These are phyloP conservation scores for Ganoderma lingzhi DNA, from an alignment of 1,284 basidiomycete genomes.

Conservation along the genomic window DNA sequence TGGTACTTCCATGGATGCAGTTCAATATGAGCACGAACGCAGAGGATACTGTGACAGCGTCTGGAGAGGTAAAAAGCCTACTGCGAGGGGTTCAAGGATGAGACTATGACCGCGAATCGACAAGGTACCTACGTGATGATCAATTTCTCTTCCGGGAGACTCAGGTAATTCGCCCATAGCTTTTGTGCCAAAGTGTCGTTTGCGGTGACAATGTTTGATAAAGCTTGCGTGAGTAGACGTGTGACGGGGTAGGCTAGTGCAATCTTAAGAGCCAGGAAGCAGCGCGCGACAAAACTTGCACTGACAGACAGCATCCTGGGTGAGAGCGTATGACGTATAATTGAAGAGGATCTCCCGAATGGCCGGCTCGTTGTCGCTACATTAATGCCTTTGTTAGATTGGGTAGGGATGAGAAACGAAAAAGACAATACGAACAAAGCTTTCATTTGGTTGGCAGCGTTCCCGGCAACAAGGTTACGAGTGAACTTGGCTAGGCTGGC, in stretches of 20 bases:
- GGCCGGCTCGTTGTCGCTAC: slow-evolving; percentile 68
- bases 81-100: slow-evolving; percentile 49
- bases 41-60: slow-evolving; percentile 66
- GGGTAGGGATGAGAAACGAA: background rate
- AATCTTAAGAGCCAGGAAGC: background rate
- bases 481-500: slow-evolving; percentile 74
- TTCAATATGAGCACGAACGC: slow-evolving; percentile 79
- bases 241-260: slow-evolving; percentile 61
- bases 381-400: background rate
- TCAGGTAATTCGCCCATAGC: slow-evolving; percentile 72
- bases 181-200: slow-evolving; percentile 63
- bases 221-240: slow-evolving; percentile 69
- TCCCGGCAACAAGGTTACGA: slow-evolving; percentile 77
- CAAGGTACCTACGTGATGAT: slow-evolving; percentile 67
- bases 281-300: slow-evolving; percentile 15
- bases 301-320: slow-evolving; percentile 63
- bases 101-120: slow-evolving; percentile 12
- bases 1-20: slow-evolving; percentile 62
- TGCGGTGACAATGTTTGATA: slow-evolving; percentile 78
- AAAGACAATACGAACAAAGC: slow-evolving; percentile 63
- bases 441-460: slow-evolving; percentile 66
- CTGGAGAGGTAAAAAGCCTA: slow-evolving; percentile 76
- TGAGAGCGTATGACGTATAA: slow-evolving; percentile 74
- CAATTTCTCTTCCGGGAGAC: slow-evolving; percentile 74
- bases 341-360: slow-evolving; percentile 67